A percentile compares a stretch with the other conserved stretches of the same genome.
Conservation (phyloP, 768 basidiomycete genomes). For the Cystofilobasidium bisporidii region DNA sequence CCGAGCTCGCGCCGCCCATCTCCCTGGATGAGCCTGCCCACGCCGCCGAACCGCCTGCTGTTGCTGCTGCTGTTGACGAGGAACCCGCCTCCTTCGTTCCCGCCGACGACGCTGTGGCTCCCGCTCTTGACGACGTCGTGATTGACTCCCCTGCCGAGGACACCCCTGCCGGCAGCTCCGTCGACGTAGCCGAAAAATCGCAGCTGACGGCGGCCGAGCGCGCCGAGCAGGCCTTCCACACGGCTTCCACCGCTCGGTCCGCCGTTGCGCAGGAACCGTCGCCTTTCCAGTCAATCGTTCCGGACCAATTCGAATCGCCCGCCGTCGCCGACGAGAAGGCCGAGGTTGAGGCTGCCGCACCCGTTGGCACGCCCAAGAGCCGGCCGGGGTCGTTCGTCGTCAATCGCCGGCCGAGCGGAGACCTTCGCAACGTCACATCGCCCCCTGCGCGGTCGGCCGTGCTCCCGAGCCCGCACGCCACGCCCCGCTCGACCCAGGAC, state of each 20-base stretch:
- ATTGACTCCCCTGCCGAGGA: background rate
- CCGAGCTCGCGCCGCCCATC: background rate
- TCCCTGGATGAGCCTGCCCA: background rate
- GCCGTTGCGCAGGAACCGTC: slow-evolving; percentile 23
- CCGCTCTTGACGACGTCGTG: background rate
- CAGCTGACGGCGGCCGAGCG: slow-evolving; percentile 1
- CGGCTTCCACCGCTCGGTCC: slow-evolving; percentile 13
- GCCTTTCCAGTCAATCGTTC: slow-evolving; percentile 20
- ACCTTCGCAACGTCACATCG: background rate
- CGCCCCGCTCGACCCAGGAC: background rate
- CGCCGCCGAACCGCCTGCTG: background rate
- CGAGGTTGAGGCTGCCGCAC: background rate
- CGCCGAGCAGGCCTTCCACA: slow-evolving; percentile 6
- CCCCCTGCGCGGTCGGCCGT: background rate
- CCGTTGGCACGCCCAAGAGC: background rate
- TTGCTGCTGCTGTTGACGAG: no score
- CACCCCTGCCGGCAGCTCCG: background rate
- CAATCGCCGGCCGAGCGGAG: background rate
- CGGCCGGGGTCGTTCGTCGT: background rate
- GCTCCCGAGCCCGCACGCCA: background rate
- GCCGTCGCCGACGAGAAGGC: background rate
- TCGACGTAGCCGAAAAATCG: background rate
- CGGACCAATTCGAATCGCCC: slow-evolving; percentile 14
- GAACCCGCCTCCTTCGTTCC: background rate
- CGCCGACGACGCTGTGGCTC: background rate